Percentiles rank a stretch among this genome's conserved stretches.
Conservation (phyloP, 805 yeast genomes). For the Lipomyces mesembrius region DNA sequence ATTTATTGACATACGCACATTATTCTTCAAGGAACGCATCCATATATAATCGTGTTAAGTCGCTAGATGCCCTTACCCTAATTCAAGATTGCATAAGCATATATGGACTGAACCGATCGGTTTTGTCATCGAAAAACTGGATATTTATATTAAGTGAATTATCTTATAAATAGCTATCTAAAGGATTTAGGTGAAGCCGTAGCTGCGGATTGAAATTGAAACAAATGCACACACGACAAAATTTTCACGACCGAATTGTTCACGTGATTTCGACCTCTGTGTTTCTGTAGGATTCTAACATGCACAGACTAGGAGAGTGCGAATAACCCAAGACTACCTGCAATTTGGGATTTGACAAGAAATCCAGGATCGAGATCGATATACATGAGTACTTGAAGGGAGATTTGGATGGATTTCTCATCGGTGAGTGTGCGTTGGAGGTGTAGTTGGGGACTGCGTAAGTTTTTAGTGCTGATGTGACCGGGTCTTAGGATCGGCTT, state of each 20-base stretch:
- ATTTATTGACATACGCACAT: not conserved
- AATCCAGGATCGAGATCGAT: not conserved
- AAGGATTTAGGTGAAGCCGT: not conserved
- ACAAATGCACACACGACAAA: not conserved
- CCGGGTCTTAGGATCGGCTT: conserved; percentile 40
- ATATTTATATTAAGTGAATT: no score
- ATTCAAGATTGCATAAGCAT: not conserved
- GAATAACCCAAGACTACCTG: not conserved
- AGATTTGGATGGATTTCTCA: conserved; percentile 30
- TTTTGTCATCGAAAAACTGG: no score
- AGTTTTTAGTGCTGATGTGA: conserved; percentile 6
- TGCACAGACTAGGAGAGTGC: not conserved
- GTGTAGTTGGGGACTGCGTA: not conserved
- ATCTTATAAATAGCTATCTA: not conserved
- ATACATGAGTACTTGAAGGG: not conserved
- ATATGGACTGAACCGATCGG: not conserved
- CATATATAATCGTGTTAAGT: no score
- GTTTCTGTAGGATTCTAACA: not conserved
- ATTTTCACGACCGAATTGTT: not conserved
- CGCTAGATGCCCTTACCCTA: not conserved
- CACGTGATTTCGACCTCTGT: not conserved
- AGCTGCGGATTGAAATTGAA: not conserved
- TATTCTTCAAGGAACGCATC: no score
- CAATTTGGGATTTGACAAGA: not conserved
- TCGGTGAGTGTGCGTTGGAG: conserved; percentile 21